Evolutionary conservation across 192 early-diverging fungal species (phyloP).

Genomic region (Rhizophagus sp.): DNA sequence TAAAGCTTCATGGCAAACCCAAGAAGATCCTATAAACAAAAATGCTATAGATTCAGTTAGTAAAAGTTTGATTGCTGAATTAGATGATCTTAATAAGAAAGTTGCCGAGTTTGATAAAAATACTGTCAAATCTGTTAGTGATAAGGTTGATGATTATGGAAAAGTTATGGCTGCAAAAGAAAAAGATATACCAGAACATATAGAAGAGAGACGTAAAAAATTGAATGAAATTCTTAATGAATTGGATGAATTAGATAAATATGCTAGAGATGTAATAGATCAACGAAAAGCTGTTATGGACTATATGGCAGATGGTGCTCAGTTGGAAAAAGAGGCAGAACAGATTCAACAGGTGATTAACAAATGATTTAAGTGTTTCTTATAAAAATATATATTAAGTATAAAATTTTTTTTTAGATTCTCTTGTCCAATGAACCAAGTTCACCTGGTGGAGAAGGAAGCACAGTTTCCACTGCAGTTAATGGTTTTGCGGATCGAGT

Average conservation of each 20-base stretch:
- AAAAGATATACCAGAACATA: conserved; percentile 16
- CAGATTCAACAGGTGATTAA: conserved; percentile 21
- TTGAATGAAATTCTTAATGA: conserved; percentile 6
- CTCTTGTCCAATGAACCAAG: conserved; percentile 16
- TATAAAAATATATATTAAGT: no score
- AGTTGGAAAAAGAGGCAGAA: conserved; percentile 12
- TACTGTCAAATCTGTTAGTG: background rate
- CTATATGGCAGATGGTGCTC: background rate
- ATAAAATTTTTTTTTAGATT: background rate
- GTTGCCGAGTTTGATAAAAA: conserved; percentile 14
- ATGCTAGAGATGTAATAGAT: conserved; percentile 5
- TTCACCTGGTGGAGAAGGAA: conserved; percentile 25
- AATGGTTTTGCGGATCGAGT: conserved; percentile 11
- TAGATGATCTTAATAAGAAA: conserved; percentile 16
- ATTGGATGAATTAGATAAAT: background rate
- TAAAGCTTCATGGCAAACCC: conserved; percentile 16
- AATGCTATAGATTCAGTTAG: background rate
- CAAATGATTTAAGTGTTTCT: no score
- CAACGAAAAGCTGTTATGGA: conserved; percentile 5
- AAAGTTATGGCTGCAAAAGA: background rate
- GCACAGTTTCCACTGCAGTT: conserved; percentile 8
- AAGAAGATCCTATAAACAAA: background rate
- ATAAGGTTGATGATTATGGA: conserved; percentile 22
- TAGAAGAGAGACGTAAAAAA: background rate
- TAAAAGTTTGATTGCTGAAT: conserved; percentile 5